phyloP scores from a whole-genome alignment of 108 stramenopile genomes.

The Skeletonema grethae region DNA sequence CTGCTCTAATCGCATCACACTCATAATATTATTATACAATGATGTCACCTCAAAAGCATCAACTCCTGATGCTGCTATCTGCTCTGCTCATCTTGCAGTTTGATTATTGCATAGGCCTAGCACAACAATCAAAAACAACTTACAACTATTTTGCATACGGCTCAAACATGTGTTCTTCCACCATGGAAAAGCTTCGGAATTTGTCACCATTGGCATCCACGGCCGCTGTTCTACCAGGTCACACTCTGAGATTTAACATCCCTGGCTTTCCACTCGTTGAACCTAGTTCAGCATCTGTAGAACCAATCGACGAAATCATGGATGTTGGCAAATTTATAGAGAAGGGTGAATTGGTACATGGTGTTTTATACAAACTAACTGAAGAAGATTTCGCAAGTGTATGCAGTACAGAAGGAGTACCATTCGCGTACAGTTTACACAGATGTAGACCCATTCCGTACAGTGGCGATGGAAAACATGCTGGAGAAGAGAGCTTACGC shows the following conservation, averaged over 20 bases:
- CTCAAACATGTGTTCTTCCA: constrained; percentile 67
- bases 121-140: constrained; percentile 17
- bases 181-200: constrained; percentile 67
- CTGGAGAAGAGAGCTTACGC: constrained; percentile 26
- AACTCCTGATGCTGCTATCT: background rate
- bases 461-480: constrained; percentile 52
- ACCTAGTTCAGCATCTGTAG: constrained; percentile 67
- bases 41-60: background rate
- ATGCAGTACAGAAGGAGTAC: constrained; percentile 76
- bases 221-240: constrained; percentile 67
- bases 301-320: constrained; percentile 16
- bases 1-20: too few species aligned
- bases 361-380: constrained; percentile 71
- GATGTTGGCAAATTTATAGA: background rate
- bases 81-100: background rate
- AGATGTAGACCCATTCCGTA: constrained; percentile 63
- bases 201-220: constrained; percentile 51
- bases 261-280: constrained; percentile 54
- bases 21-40: too few species aligned
- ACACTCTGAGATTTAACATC: constrained; percentile 57
- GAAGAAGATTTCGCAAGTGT: constrained; percentile 65
- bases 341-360: constrained; percentile 52
- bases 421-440: constrained; percentile 68
- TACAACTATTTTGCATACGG: constrained; percentile 82
- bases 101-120: background rate